A percentile compares a stretch with the other conserved stretches of the same genome.
Conservation (phyloP, 2,329 filamentous ascomycete genomes). For the Sporothrix pallida region DNA sequence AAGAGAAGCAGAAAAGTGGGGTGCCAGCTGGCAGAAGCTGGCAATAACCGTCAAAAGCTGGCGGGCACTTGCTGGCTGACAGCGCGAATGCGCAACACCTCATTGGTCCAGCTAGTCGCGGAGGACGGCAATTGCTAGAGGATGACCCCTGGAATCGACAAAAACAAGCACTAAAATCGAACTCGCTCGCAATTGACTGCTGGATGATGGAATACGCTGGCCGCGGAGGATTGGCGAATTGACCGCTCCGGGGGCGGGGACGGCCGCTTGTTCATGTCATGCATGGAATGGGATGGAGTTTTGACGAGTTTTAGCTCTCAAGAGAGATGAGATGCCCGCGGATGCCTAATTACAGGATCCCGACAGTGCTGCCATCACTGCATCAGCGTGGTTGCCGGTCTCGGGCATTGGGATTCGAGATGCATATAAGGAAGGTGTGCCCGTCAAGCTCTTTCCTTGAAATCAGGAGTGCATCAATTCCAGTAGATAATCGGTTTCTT, state of each 20-base stretch:
- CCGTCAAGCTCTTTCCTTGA: not conserved
- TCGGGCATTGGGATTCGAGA: not conserved
- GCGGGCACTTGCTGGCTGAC: not conserved
- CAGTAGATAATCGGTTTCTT: not conserved
- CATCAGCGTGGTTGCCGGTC: not conserved
- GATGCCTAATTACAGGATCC: not conserved
- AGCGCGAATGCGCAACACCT: slow-evolving; percentile 21
- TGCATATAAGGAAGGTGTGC: slow-evolving; percentile 13
- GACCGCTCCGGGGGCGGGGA: slow-evolving; percentile 4
- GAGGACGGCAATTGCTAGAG: not conserved
- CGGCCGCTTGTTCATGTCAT: slow-evolving; percentile 3
- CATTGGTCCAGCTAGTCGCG: slow-evolving; percentile 23
- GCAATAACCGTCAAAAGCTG: not conserved
- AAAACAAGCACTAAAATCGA: not conserved
- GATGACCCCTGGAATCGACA: not conserved
- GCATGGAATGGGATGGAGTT: not conserved
- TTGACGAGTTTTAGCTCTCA: not conserved
- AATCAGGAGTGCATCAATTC: not conserved
- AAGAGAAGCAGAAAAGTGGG: slow-evolving; percentile 23
- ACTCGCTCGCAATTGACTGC: slow-evolving; percentile 23
- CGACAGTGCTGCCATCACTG: not conserved
- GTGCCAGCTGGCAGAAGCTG: slow-evolving; percentile 31
- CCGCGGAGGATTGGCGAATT: not conserved
- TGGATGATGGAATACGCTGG: slow-evolving; percentile 29
- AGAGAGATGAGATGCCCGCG: not conserved